A percentile compares a stretch with the other conserved stretches of the same genome.
Evolutionary conservation across 2,329 filamentous ascomycete genomes (phyloP).

Genomic region (Aureobasidium sp.): DNA sequence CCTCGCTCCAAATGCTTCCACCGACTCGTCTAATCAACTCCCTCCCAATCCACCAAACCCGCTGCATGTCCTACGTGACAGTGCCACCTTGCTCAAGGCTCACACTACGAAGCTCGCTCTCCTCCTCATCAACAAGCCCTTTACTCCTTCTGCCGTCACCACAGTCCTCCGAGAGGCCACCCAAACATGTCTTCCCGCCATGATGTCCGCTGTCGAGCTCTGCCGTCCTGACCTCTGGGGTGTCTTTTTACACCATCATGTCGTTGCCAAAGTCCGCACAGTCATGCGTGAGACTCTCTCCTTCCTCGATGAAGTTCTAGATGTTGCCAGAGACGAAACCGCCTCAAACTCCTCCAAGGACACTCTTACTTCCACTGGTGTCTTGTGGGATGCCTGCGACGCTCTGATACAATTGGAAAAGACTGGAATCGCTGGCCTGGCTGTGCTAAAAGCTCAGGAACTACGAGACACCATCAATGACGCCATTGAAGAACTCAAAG

Average conservation of each 20-base stretch:
- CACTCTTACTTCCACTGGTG: slow-evolving; percentile 71
- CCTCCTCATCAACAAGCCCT: slow-evolving; percentile 86
- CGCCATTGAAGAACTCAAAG: slow-evolving; percentile 85
- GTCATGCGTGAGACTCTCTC: slow-evolving; percentile 69
- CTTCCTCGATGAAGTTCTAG: slow-evolving; percentile 64
- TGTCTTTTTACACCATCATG: slow-evolving; percentile 66
- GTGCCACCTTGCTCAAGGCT: slow-evolving; percentile 77
- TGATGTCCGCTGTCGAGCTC: slow-evolving; percentile 75
- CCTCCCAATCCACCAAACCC: slow-evolving; percentile 51
- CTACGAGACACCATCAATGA: slow-evolving; percentile 82
- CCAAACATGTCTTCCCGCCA: slow-evolving; percentile 75
- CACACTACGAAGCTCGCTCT: slow-evolving; percentile 91
- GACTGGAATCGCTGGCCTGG: slow-evolving; percentile 74
- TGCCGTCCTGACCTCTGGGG: slow-evolving; percentile 71
- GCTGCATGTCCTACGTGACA: slow-evolving; percentile 75
- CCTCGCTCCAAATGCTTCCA: slow-evolving; percentile 28
- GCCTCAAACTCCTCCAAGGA: slow-evolving; percentile 40
- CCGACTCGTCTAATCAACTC: slow-evolving; percentile 22
- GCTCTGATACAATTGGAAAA: slow-evolving; percentile 69
- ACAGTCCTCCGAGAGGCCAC: slow-evolving; percentile 79
- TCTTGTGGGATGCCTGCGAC: slow-evolving; percentile 89
- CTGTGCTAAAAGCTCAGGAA: slow-evolving; percentile 76
- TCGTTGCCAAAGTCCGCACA: slow-evolving; percentile 64
- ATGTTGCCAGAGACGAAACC: slow-evolving; percentile 36
- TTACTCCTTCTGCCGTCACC: slow-evolving; percentile 79